Base-by-base conservation (phyloP, 257 asterid species). In the Solanum sparsipilum region DNA sequence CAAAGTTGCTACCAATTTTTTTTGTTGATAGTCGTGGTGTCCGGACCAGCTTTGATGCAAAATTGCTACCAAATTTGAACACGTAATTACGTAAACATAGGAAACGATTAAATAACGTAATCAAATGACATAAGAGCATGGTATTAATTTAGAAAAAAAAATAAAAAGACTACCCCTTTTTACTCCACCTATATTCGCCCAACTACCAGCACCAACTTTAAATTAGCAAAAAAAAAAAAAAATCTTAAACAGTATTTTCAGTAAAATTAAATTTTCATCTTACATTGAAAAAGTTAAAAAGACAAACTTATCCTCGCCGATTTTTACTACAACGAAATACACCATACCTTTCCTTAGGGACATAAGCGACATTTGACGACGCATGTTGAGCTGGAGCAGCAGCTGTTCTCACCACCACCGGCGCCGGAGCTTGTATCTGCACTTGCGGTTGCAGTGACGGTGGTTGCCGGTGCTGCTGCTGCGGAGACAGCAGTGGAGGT, bases 301-400 rank as follows among this genome's bases (percentile, higher is more conserved):
- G 85, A 81, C 85, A 81, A 81, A 81, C 39, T 46, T 81, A 46
- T 81, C 68, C 68, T 81, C 41, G 11, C 65, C 84, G 13, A n/a
- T 9, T 5, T 84, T 11, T 79, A 27, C 36, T 6, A 68, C 35
- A 27, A 29, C 0, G 23, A 70, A 31, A 15, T 44, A 84, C 13
- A 11, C 60, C 84, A 9, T 48, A 94, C 98, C 96, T 94, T 90
- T 93, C 98, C 89, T 94, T 94, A 0, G 92, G 93, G 83, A 92
- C 78, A 84, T 84, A 93, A 74, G 93, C 87, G 70, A 89, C 92
- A 89, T 88, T 88, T 16, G 87, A 89, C 41, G 87, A 91, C 13
- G 79, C 93, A 75, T 89, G 91, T 68, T 88, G 92, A 71, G 72
- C 16, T 13, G 36, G 75, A 72, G 86, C 63, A 9, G 46, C 87